phyloP scores from a whole-genome alignment of 768 basidiomycete species.

The Tubosaeta sp. region DNA sequence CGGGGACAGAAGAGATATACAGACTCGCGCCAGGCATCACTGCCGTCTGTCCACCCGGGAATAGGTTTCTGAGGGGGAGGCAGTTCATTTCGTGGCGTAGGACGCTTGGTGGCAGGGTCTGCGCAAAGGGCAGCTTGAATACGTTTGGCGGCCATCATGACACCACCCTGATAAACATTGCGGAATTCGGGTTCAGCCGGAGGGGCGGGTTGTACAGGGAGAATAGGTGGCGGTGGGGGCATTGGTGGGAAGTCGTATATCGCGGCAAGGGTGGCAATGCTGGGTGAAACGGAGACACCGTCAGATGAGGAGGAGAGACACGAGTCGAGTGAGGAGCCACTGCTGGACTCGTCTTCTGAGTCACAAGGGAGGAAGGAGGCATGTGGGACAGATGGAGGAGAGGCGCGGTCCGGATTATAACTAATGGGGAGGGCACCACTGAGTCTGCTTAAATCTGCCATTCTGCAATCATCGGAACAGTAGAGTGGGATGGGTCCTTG shows the following conservation, averaged over 20 bases:
- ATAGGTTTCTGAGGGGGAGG: slow-evolving; percentile 41
- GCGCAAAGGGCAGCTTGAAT: slow-evolving; percentile 46
- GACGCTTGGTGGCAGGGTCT: slow-evolving; percentile 37
- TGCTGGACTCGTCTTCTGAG: slow-evolving; percentile 40
- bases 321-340: slow-evolving; percentile 37
- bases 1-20: slow-evolving; percentile 53
- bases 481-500: slow-evolving; percentile 78
- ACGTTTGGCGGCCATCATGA: slow-evolving; percentile 66
- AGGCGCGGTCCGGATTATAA: slow-evolving; percentile 44
- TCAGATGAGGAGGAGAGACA: slow-evolving; percentile 25
- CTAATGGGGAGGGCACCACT: slow-evolving; percentile 41
- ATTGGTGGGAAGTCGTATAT: slow-evolving; percentile 48
- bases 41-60: slow-evolving; percentile 69
- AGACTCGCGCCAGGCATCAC: slow-evolving; percentile 60
- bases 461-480: slow-evolving; percentile 74
- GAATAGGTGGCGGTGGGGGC: slow-evolving; percentile 48
- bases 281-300: slow-evolving; percentile 18
- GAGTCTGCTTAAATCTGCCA: slow-evolving; percentile 49
- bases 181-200: slow-evolving; percentile 28
- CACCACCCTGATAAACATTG: slow-evolving; percentile 50
- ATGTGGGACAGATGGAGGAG: slow-evolving; percentile 39
- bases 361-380: slow-evolving; percentile 34
- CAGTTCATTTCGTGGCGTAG: slow-evolving; percentile 25
- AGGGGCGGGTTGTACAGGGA: slow-evolving; percentile 19
- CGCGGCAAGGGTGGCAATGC: slow-evolving; percentile 37